Conservation (phyloP, 2,329 filamentous ascomycete species). For the Cladosporium sp. region DNA sequence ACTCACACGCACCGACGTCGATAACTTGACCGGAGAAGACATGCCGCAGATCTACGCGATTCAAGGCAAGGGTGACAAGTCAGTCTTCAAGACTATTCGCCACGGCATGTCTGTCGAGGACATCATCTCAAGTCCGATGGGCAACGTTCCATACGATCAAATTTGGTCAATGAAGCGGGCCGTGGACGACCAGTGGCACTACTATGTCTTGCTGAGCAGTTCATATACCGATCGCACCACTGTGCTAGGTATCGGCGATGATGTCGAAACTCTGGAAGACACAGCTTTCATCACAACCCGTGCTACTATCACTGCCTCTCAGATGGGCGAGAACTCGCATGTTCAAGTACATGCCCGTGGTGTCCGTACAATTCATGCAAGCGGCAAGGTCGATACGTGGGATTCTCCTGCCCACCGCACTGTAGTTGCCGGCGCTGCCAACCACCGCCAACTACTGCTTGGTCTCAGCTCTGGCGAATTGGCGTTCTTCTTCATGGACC, state of each 20-base stretch:
- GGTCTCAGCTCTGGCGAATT: slow-evolving; percentile 95
- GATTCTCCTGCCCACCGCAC: slow-evolving; percentile 88
- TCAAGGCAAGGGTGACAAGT: slow-evolving; percentile 83
- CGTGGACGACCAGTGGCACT: slow-evolving; percentile 79
- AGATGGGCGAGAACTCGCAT: slow-evolving; percentile 88
- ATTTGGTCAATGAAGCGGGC: slow-evolving; percentile 95
- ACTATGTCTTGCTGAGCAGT: slow-evolving; percentile 82
- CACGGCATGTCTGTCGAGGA: slow-evolving; percentile 92
- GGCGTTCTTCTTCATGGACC: slow-evolving; percentile 96
- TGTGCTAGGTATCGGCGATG: slow-evolving; percentile 92
- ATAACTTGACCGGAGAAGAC: slow-evolving; percentile 87
- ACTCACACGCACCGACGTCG: slow-evolving; percentile 85
- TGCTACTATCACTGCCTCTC: slow-evolving; percentile 86
- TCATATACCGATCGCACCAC: slow-evolving; percentile 60
- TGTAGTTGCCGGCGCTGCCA: slow-evolving; percentile 91
- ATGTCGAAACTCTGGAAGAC: slow-evolving; percentile 91
- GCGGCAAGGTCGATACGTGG: slow-evolving; percentile 85
- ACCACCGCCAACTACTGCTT: slow-evolving; percentile 88
- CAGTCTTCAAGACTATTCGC: slow-evolving; percentile 86
- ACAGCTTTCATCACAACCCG: slow-evolving; percentile 88
- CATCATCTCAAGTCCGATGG: slow-evolving; percentile 33
- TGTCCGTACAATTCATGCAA: slow-evolving; percentile 81
- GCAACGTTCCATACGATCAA: slow-evolving; percentile 34
- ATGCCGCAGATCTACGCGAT: slow-evolving; percentile 95
- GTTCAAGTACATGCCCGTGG: slow-evolving; percentile 97